These are phyloP conservation scores for Starmerella vitae DNA, from an alignment of 805 yeast genomes.

Conservation along the genomic window DNA sequence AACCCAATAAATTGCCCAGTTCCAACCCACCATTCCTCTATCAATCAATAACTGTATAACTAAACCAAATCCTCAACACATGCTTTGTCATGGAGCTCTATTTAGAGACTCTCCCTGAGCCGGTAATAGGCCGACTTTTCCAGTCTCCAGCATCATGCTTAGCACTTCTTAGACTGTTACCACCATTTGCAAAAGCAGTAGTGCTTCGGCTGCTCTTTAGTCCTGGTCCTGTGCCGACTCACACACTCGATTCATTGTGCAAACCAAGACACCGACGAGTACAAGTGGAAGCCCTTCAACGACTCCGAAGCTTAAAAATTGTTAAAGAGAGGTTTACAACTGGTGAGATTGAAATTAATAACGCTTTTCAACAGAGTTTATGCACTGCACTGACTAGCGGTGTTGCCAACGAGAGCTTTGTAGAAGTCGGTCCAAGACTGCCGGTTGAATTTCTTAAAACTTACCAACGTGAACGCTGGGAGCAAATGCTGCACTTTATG, in stretches of 20 bases:
- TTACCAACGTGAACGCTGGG: conserved; percentile 86
- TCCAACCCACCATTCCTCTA: too few species aligned
- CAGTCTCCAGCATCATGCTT: conserved; percentile 87
- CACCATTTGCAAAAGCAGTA: conserved; percentile 77
- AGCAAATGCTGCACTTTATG: conserved; percentile 88
- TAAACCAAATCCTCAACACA: too few species aligned
- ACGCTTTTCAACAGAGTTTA: conserved; percentile 61
- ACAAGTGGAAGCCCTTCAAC: conserved; percentile 65
- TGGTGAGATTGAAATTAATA: conserved; percentile 44
- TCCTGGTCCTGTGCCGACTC: conserved; percentile 54
- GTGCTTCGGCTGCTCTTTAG: conserved; percentile 77
- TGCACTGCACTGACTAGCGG: conserved; percentile 78
- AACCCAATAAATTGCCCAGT: too few species aligned
- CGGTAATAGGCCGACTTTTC: conserved; percentile 70
- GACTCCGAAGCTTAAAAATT: conserved; percentile 62
- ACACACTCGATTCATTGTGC: conserved; percentile 65
- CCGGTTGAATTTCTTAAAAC: conserved; percentile 44
- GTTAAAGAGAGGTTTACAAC: conserved; percentile 42
- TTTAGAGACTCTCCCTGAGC: conserved; percentile 76
- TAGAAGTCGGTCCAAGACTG: conserved; percentile 40
- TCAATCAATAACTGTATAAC: too few species aligned
- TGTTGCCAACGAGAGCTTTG: conserved; percentile 53
- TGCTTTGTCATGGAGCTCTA: conserved; percentile 44
- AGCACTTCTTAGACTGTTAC: conserved; percentile 79
- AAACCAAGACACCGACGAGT: conserved; percentile 38